Conservation (phyloP, 352 stramenopile genomes). For the Globisporangium abappressorium region DNA sequence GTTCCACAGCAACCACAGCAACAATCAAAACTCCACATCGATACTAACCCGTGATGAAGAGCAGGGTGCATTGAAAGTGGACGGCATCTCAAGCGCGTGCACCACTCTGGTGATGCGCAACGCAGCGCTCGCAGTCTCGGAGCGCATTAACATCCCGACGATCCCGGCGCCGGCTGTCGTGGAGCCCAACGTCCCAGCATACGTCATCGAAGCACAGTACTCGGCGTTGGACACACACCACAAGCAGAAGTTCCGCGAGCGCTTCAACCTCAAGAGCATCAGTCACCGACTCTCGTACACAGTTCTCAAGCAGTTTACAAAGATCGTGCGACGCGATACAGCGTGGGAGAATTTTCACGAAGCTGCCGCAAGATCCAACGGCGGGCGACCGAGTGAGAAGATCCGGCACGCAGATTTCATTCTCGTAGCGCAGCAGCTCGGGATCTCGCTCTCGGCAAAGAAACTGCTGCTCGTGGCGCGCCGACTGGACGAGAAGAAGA, state of each 20-base stretch:
- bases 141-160: slow-evolving; percentile 47
- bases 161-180: slow-evolving; percentile 30
- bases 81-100: slow-evolving; percentile 26
- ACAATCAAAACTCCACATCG: not conserved
- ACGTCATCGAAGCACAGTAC: slow-evolving; percentile 65
- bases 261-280: slow-evolving; percentile 56
- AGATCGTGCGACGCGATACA: slow-evolving; percentile 51
- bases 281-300: slow-evolving; percentile 64
- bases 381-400: slow-evolving; percentile 15
- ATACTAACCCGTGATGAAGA: slow-evolving; percentile 1
- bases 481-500: slow-evolving; percentile 49
- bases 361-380: slow-evolving; percentile 11
- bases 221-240: slow-evolving; percentile 38
- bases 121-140: slow-evolving; percentile 38
- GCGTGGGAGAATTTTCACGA: slow-evolving; percentile 59
- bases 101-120: slow-evolving; percentile 64
- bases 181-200: slow-evolving; percentile 40
- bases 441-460: slow-evolving; percentile 37
- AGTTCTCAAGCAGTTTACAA: slow-evolving; percentile 63
- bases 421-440: slow-evolving; percentile 37
- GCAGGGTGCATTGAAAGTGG: slow-evolving; percentile 7
- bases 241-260: slow-evolving; percentile 47
- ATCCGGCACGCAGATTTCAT: slow-evolving; percentile 53
- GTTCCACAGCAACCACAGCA: slow-evolving; percentile 7
- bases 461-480: slow-evolving; percentile 41